Evolutionary conservation across 2,329 filamentous ascomycete genomes (phyloP).

Genomic region (Cadophora malorum): DNA sequence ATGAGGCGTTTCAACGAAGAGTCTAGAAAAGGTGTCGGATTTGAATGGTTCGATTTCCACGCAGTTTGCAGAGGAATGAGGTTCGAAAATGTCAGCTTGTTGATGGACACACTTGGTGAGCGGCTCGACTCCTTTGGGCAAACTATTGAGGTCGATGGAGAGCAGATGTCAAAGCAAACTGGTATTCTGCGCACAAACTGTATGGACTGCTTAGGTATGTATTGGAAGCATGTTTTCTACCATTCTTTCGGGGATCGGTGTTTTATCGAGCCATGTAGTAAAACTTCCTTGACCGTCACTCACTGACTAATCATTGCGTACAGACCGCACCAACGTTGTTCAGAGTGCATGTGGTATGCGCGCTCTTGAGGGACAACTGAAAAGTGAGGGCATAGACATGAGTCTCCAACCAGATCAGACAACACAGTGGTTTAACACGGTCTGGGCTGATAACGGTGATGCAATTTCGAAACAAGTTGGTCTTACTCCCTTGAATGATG

Average conservation of each 20-base stretch:
- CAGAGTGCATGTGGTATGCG: constrained; percentile 89
- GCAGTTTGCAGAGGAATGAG: constrained; percentile 93
- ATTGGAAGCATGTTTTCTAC: no score
- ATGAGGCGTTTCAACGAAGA: constrained; percentile 71
- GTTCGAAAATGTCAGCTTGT: constrained; percentile 88
- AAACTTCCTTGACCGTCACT: no score
- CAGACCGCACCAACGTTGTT: constrained; percentile 91
- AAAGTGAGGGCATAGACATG: constrained; percentile 76
- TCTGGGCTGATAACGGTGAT: constrained; percentile 98
- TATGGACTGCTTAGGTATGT: constrained; percentile 81
- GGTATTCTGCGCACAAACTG: constrained; percentile 94
- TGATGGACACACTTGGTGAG: constrained; percentile 73
- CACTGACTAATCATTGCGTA: no score
- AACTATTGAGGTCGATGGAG: constrained; percentile 62
- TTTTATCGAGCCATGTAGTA: no score
- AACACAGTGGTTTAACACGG: constrained; percentile 91
- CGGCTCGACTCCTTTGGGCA: constrained; percentile 76
- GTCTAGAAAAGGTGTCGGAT: constrained; percentile 61
- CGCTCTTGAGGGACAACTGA: constrained; percentile 81
- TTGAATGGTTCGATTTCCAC: constrained; percentile 99
- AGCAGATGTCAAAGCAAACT: constrained; percentile 59
- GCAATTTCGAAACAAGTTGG: constrained; percentile 73
- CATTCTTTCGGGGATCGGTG: no score
- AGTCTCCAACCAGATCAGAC: constrained; percentile 76
- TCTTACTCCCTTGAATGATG: not conserved